Conservation (phyloP, 2,329 filamentous ascomycete species). For the Periconia digitata region DNA sequence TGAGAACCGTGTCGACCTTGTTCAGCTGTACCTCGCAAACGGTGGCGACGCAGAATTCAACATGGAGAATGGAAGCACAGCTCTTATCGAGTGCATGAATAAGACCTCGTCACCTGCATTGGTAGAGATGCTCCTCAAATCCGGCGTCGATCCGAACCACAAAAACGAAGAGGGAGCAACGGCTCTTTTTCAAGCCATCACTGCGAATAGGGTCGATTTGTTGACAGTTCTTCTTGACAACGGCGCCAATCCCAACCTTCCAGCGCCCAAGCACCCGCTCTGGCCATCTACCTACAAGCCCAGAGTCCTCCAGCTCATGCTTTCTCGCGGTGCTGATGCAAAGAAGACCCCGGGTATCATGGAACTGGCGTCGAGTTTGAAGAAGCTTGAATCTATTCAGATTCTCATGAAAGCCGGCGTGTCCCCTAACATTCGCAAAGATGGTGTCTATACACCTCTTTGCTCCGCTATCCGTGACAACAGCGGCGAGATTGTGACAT, state of each 20-base stretch:
- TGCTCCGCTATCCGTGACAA: conserved; percentile 71
- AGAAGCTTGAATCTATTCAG: conserved; percentile 63
- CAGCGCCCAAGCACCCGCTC: conserved; percentile 68
- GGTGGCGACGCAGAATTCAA: conserved; percentile 59
- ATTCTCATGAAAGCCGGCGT: conserved; percentile 61
- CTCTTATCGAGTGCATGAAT: conserved; percentile 61
- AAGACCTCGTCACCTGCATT: conserved; percentile 57
- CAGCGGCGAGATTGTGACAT: conserved; percentile 61
- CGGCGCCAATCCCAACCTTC: conserved; percentile 67
- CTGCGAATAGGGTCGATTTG: conserved; percentile 58
- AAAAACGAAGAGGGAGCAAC: conserved; percentile 66
- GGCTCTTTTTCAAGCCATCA: conserved; percentile 64
- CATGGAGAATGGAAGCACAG: conserved; percentile 58
- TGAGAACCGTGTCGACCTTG: conserved; percentile 57
- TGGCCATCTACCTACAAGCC: conserved; percentile 66
- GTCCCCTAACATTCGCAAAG: conserved; percentile 64
- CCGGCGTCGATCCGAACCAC: conserved; percentile 60
- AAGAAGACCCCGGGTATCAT: conserved; percentile 64
- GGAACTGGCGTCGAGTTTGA: conserved; percentile 64
- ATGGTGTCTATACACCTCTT: conserved; percentile 67
- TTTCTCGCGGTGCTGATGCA: conserved; percentile 60
- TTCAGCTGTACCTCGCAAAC: conserved; percentile 62
- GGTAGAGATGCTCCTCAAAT: conserved; percentile 61
- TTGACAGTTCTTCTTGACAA: conserved; percentile 58
- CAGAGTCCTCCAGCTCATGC: conserved; percentile 59